Conservation (phyloP, 106 monocot species). For the Dioscorea zingiberensis region DNA sequence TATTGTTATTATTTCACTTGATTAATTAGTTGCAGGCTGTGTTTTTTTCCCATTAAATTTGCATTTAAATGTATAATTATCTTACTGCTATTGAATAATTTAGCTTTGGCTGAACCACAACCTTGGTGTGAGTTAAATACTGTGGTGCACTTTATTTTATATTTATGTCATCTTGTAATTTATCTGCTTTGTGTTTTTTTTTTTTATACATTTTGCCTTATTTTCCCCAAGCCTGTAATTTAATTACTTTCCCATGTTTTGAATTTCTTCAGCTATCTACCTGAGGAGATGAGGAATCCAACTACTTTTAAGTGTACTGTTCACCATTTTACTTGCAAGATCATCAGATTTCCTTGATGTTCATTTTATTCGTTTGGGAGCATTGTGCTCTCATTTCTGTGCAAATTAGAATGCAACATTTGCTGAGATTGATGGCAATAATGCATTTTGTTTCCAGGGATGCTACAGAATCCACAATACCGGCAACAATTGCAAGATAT, state of each 20-base stretch:
- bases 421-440: neutral
- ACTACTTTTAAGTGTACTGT: slow-evolving; percentile 82
- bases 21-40: too few relatives aligned
- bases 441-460: slow-evolving; percentile 53
- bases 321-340: slow-evolving; percentile 1
- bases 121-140: too few relatives aligned
- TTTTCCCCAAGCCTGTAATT: neutral
- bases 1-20: too few relatives aligned
- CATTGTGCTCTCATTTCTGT: neutral
- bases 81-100: too few relatives aligned
- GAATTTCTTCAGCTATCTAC: slow-evolving; percentile 76
- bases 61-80: too few relatives aligned
- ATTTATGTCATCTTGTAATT: neutral
- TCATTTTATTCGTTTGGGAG: neutral
- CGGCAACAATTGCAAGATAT: slow-evolving; percentile 92
- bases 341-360: neutral
- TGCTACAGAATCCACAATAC: slow-evolving; percentile 89
- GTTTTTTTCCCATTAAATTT: too few relatives aligned
- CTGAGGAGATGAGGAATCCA: slow-evolving; percentile 96
- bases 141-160: too few relatives aligned
- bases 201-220: neutral
- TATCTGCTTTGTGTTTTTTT: neutral
- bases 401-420: too few relatives aligned
- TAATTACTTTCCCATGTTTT: neutral
- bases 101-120: too few relatives aligned